Conservation (phyloP, 176 grass and related monocot genomes). For the Zea mays region DNA sequence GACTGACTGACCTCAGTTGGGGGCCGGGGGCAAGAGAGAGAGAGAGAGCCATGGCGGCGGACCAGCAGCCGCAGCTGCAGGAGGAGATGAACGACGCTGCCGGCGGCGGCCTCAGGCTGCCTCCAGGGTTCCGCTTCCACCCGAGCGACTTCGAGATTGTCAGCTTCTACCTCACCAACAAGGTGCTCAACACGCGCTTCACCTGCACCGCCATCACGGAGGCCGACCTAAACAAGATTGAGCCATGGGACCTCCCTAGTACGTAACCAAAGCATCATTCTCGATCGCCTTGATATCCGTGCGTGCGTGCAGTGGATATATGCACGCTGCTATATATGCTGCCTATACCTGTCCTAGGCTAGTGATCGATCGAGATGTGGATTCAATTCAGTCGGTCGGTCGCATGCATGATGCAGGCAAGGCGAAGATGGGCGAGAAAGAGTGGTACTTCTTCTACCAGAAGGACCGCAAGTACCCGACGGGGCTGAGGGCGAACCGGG, state of each 20-base stretch:
- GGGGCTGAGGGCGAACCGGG: conserved; percentile 47
- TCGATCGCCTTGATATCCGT: no score
- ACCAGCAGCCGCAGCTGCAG: neutral
- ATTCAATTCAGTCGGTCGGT: no score
- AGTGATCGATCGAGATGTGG: neutral
- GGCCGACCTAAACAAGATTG: conserved; percentile 60
- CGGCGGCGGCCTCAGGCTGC: conserved; percentile 18
- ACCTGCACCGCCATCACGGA: conserved; percentile 45
- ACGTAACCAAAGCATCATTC: neutral
- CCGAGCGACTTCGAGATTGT: conserved; percentile 67
- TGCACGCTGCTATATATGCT: no score
- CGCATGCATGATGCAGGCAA: no score
- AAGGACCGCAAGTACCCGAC: conserved; percentile 64
- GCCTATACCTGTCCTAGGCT: no score
- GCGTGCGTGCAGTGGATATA: neutral
- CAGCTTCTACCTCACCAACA: conserved; percentile 54
- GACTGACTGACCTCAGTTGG: neutral
- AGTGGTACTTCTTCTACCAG: conserved; percentile 56
- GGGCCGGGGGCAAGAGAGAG: no score
- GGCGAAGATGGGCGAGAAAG: conserved; percentile 52
- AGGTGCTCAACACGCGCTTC: conserved; percentile 42
- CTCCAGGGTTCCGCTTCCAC: conserved; percentile 65
- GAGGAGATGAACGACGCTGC: neutral
- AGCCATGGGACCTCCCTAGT: conserved; percentile 80
- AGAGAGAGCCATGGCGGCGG: conserved; percentile 37